Evolutionary conservation across 768 basidiomycete species (phyloP), one percentile per base, ranked within the genome.

Genomic region (Agrocybe praecox): DNA sequence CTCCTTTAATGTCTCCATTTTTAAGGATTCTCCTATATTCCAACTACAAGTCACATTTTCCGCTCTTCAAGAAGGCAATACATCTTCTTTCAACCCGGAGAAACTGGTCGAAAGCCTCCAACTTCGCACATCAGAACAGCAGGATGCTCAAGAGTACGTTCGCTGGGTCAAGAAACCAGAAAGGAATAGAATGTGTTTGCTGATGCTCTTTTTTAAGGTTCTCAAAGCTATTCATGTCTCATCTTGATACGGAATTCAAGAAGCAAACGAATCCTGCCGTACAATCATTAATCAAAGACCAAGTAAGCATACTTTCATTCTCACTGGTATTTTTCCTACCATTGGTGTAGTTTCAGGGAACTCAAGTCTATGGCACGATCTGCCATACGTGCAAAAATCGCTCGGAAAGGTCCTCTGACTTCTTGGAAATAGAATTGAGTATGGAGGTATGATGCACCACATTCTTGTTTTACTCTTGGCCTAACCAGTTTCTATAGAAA

Each of bases 131-230:
- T 80, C 88, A 4, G 92, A 97, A 66, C 96, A 98, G 67, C 96
- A 98, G 72, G 96, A 98, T 74, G 95, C 96, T 26, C 94, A 96
- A 72, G 96, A 98, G 94, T 97, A 65, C 52, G 85, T 65, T 22
- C 43, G 46, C 1, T 52, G 15, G 46, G 32, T 49, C 12, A 23
- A 14, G 23, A 8, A 17, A 64, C n/a, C n/a, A 24, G 55, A 40
- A 22, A 23, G 9, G 17, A 11, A 2, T 43, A 14, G 55, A n/a
- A n/a, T n/a, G n/a, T n/a, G n/a, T n/a, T 50, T 32, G 53, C 62
- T 55, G 49, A 55, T 59, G 7, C 59, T 24, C 33, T 23, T 23
- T 24, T 18, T 23, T 1, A 14, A 96, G 94, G 67, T 96, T 98
- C 68, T 94, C 93, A 2, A 98, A 98, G 65, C 80, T 98, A 17